Base-by-base conservation (phyloP, 2,329 filamentous ascomycete species). In the Graphilbum ipis-grandicollis region DNA sequence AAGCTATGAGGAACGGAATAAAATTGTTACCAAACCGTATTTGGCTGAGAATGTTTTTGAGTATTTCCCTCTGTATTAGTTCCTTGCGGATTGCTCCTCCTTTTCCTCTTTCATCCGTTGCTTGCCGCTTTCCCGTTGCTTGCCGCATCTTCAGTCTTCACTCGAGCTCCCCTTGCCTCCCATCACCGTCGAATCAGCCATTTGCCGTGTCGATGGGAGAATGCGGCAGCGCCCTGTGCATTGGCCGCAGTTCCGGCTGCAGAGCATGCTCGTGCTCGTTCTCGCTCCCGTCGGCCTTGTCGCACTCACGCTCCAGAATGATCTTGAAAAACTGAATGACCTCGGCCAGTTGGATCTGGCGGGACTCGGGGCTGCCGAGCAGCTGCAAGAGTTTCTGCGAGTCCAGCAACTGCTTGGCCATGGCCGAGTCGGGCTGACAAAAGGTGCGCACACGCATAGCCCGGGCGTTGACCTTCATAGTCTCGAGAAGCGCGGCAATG, bases 381-480 rank as follows among this genome's bases (percentile, higher is more conserved):
- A 71, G 50, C 41, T 63, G 58, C 41, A 70, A 58, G 3, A 72
- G 50, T 9, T 56, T 58, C 52, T 68, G 65, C 0, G 63, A 47
- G 43, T 74, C 68, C 3, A 68, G 51, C 7, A 75, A 52, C 47
- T 72, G 68, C 56, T 71, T 72, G 4, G 66, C 66, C 37, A 73
- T 58, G 19, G 69, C 67, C 1, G 63, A 58, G 46, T 75, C 70
- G 0, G 69, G 68, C 44, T 71, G 65, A 48, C 68, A 73, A 43
- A 65, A 69, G 1, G 68, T 72, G 29, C 66, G 62, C 28, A 72
- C 48, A 18, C 63, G 56, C 52, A 75, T 63, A 9, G 55, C 56
- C 28, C 68, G 58, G 2, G 68, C 65, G 44, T 72, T 64, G 19
- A 56, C 52, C 41, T 62, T 63, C 62, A 70, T 68, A 35, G 62